Conservation (phyloP, 192 early-diverging fungal genomes). For the Entophlyctis luteolus region DNA sequence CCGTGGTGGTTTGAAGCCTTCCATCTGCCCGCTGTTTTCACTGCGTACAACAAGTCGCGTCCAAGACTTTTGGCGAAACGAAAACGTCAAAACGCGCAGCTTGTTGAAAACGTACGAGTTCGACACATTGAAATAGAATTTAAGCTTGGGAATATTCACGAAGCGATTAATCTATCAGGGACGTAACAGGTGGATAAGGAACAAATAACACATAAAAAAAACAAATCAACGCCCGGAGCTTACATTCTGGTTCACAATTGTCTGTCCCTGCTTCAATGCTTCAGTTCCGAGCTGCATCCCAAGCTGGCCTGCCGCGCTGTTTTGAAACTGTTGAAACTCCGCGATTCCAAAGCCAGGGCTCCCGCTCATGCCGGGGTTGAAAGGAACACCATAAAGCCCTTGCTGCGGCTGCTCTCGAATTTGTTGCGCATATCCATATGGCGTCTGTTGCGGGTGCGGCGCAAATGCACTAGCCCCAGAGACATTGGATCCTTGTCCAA, state of each 20-base stretch:
- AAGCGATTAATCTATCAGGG: conserved; percentile 67
- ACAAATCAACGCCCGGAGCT: conserved; percentile 2
- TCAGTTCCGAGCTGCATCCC: conserved; percentile 90
- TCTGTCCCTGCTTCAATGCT: conserved; percentile 77
- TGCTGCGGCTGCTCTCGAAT: not conserved
- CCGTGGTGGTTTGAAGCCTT: conserved; percentile 76
- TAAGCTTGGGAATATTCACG: conserved; percentile 78
- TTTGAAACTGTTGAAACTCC: conserved; percentile 38
- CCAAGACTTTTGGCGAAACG: conserved; percentile 85
- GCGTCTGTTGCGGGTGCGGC: no score
- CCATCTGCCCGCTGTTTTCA: conserved; percentile 55
- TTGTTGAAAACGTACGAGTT: conserved; percentile 92
- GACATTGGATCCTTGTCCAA: no score
- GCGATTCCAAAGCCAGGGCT: not conserved
- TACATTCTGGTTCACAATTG: conserved; percentile 90
- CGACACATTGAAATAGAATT: conserved; percentile 93
- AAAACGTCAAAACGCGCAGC: conserved; percentile 78
- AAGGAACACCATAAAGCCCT: no score
- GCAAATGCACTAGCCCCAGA: not conserved
- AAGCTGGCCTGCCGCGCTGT: conserved; percentile 62
- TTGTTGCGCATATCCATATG: no score
- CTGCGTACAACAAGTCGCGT: conserved; percentile 69
- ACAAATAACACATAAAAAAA: not conserved
- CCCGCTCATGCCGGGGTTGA: no score
- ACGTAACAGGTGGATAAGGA: no score